Evolutionary conservation across 768 basidiomycete genomes (phyloP), one percentile per base, ranked within the genome.

Genomic region (Russula compacta): DNA sequence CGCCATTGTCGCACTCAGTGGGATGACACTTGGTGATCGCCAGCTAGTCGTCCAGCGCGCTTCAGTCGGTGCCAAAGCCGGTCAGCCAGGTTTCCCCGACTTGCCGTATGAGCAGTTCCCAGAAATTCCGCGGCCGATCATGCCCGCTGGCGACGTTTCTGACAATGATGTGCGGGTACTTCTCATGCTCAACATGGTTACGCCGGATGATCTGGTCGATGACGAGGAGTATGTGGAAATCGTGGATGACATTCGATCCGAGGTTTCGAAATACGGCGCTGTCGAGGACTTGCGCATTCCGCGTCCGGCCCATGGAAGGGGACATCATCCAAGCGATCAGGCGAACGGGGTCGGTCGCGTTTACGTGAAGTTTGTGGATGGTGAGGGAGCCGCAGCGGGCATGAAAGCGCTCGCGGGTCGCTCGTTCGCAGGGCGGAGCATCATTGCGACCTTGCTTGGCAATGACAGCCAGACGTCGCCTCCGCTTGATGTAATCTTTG

Each of bases 161-260:
- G 76, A 74, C 40, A 67, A 74, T 11, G 64, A 73, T 53, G 82
- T 87, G 56, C 85, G 92, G 40, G 94, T 97, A 69, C 81, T 99
- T 68, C 87, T 98, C 71, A 89, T 99, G 87, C 76, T 99, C 69
- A 99, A 98, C 81, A 99, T 99, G 97, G 93, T 99, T 65, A 90
- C 89, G 0, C 72, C 90, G 1, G 97, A 99, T 48, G 97, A 99
- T 69, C 81, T 99, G 50, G 72, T 81, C 17, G 86, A 92, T 68
- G 95, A 98, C 70, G 77, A 86, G 61, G 97, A 99, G 69, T 99
- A 97, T 71, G 84, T 84, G 24, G 97, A 99, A 68, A 82, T 99
- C 60, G 85, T 90, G 63, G 94, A 97, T 70, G 97, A 99, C 70
- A 85, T 98, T 71, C 91, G 87, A 70, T 87, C 92, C 58, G 94